A percentile compares a stretch with the other conserved stretches of the same genome.
phyloP scores from a whole-genome alignment of 2,329 filamentous ascomycete genomes.

The Pseudonectria foliicola region DNA sequence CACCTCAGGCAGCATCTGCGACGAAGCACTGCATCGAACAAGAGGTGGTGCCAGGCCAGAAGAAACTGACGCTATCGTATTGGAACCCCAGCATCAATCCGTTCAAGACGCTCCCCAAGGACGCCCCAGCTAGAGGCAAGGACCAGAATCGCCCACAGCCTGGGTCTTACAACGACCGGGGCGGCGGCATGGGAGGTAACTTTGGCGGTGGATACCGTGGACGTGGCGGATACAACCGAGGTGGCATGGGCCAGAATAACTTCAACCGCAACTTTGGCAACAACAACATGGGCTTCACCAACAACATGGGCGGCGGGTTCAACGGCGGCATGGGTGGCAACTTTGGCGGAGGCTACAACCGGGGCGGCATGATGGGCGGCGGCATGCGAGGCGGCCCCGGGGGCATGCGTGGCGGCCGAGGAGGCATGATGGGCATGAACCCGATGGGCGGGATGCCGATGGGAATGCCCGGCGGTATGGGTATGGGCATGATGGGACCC shows the following conservation, averaged over 20 bases:
- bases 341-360: conserved; percentile 43
- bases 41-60: conserved; percentile 50
- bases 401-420: conserved; percentile 30
- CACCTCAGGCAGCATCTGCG: conserved; percentile 77
- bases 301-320: conserved; percentile 41
- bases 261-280: conserved; percentile 38
- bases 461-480: conserved; percentile 54
- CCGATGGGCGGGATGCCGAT: conserved; percentile 42
- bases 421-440: conserved; percentile 41
- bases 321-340: conserved; percentile 40
- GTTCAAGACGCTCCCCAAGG: conserved; percentile 86
- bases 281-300: conserved; percentile 40
- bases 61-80: conserved; percentile 69
- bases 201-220: conserved; percentile 48
- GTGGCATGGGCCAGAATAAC: conserved; percentile 40
- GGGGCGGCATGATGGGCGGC: conserved; percentile 39
- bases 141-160: conserved; percentile 49
- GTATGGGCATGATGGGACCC: conserved; percentile 49
- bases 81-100: conserved; percentile 73
- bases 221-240: conserved; percentile 39
- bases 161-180: conserved; percentile 41
- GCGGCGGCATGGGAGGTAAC: conserved; percentile 33
- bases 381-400: conserved; percentile 43
- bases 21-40: conserved; percentile 75
- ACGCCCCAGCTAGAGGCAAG: conserved; percentile 60